Evolutionary conservation across 2,329 filamentous ascomycete species (phyloP).

Genomic region (Tolypocladium endophyticum): DNA sequence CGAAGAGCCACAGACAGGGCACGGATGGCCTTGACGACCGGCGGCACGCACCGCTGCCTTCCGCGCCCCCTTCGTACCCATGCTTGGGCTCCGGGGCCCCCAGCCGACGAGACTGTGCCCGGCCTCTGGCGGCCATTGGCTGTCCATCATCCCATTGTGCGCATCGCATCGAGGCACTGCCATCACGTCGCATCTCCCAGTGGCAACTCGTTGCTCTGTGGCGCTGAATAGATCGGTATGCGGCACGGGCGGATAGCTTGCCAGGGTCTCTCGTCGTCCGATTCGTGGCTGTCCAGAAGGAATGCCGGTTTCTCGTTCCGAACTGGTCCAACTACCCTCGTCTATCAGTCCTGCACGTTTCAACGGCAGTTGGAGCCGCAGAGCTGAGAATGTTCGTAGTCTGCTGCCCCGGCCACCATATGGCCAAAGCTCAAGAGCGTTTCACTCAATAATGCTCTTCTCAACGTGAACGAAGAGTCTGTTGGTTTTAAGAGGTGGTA

Average conservation of each 20-base stretch:
- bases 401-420: not conserved
- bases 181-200: not conserved
- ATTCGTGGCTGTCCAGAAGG: not conserved
- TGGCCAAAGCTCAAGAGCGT: not conserved
- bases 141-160: not conserved
- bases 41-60: not conserved
- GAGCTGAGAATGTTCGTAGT: not conserved
- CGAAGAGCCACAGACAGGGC: not conserved
- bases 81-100: not conserved
- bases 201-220: not conserved
- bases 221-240: not conserved
- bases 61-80: not conserved
- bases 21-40: not conserved
- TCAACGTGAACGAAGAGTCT: not conserved
- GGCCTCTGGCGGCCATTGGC: not conserved
- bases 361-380: not conserved
- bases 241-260: not conserved
- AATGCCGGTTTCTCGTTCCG: not conserved
- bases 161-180: not conserved
- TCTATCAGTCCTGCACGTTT: not conserved
- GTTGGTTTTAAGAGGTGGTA: not conserved
- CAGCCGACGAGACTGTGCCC: not conserved
- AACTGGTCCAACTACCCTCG: not conserved
- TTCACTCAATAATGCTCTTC: no score
- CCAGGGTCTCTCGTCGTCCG: not conserved